Conservation (phyloP, 1,284 basidiomycete species). For the Exsudoporus floridanus region DNA sequence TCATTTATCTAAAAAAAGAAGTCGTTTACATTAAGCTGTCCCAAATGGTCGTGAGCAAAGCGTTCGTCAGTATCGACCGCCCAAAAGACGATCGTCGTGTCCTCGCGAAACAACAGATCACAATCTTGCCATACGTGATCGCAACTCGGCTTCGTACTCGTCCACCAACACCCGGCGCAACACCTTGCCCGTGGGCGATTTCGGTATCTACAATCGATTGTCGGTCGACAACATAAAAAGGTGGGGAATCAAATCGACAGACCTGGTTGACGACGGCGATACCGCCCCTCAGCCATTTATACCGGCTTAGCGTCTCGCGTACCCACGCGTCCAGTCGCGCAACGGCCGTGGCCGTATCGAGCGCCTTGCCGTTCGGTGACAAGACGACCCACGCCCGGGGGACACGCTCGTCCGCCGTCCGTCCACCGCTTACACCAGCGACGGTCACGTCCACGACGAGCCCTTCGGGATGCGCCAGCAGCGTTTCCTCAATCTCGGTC, state of each 20-base stretch:
- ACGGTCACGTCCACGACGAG: constrained; percentile 63
- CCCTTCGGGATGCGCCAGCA: constrained; percentile 56
- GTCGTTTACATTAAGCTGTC: too few relatives aligned
- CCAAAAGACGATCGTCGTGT: too few relatives aligned
- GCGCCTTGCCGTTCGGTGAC: constrained; percentile 47
- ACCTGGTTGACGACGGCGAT: constrained; percentile 64
- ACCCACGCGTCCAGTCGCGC: constrained; percentile 58
- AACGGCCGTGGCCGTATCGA: constrained; percentile 45
- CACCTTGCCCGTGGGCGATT: constrained; percentile 68
- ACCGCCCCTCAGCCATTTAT: constrained; percentile 71
- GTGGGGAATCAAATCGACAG: constrained; percentile 16
- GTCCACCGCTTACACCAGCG: constrained; percentile 67
- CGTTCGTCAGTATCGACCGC: background rate
- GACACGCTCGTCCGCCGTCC: constrained; percentile 63
- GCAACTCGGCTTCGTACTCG: constrained; percentile 43
- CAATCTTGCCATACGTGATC: constrained; percentile 17
- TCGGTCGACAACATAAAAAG: background rate
- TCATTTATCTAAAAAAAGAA: too few relatives aligned
- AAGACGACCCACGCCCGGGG: constrained; percentile 76
- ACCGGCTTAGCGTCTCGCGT: constrained; percentile 59
- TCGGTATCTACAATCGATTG: constrained; percentile 53
- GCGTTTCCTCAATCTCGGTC: constrained; percentile 64
- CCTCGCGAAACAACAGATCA: constrained; percentile 4
- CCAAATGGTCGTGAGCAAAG: background rate
- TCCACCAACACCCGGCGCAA: constrained; percentile 59